Conservation (phyloP, 768 basidiomycete genomes). For the Kwoniella shandongensis region DNA sequence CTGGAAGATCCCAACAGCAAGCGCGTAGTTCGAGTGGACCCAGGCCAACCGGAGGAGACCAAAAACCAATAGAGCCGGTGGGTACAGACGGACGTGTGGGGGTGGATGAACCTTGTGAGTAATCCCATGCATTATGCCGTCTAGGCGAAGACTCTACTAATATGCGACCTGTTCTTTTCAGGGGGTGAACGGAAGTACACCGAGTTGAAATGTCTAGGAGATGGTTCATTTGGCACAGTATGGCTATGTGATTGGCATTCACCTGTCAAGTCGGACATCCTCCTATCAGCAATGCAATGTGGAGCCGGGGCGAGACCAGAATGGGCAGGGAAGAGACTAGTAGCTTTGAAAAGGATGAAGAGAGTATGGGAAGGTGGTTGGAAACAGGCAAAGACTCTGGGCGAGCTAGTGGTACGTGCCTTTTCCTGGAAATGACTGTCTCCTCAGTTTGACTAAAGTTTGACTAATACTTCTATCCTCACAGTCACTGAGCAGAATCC, state of each 20-base stretch:
- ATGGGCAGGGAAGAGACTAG: slow-evolving; percentile 89
- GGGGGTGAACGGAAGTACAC: slow-evolving; percentile 87
- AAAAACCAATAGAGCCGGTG: neutral
- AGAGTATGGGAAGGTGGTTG: slow-evolving; percentile 96
- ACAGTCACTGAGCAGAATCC: slow-evolving; percentile 89
- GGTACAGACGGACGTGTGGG: slow-evolving; percentile 24
- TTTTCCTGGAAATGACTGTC: slow-evolving; percentile 2
- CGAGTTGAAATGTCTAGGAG: slow-evolving; percentile 92
- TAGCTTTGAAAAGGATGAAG: slow-evolving; percentile 98
- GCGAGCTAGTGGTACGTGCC: slow-evolving; percentile 65
- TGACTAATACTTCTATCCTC: too few species aligned
- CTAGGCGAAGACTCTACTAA: neutral
- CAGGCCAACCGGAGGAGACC: neutral
- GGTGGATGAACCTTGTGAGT: slow-evolving; percentile 41
- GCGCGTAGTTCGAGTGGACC: neutral
- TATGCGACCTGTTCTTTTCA: slow-evolving; percentile 44
- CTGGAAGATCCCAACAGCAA: neutral
- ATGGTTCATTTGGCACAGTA: slow-evolving; percentile 97
- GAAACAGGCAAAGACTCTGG: slow-evolving; percentile 92
- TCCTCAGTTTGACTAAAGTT: slow-evolving; percentile 13
- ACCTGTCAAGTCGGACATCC: slow-evolving; percentile 84
- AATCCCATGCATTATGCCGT: neutral
- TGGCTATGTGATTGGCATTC: slow-evolving; percentile 99
- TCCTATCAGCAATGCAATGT: slow-evolving; percentile 92
- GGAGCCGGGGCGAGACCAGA: slow-evolving; percentile 88